These are phyloP conservation scores for Globisporangium heterothallicum DNA, from an alignment of 352 stramenopile species.

Conservation along the genomic window DNA sequence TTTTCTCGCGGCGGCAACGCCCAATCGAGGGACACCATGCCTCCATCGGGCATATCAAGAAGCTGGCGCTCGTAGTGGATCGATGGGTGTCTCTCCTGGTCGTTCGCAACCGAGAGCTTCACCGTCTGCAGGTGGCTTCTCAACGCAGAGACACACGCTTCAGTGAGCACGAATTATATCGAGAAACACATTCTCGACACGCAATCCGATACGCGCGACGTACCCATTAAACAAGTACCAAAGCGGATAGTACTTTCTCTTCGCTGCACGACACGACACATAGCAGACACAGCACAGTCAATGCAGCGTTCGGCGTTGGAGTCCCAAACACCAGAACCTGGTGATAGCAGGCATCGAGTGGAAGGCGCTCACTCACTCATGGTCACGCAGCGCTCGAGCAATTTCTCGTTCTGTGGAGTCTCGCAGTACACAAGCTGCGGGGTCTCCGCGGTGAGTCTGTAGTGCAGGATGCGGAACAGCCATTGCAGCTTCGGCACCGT, in stretches of 20 bases:
- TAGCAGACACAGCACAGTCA: neutral
- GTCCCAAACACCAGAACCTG: neutral
- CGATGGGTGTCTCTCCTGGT: slow-evolving; percentile 18
- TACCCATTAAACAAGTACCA: slow-evolving; percentile 59
- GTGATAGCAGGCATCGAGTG: no score
- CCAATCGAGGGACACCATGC: slow-evolving; percentile 69
- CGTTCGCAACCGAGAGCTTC: slow-evolving; percentile 34
- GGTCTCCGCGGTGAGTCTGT: slow-evolving; percentile 28
- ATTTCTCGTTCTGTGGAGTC: slow-evolving; percentile 25
- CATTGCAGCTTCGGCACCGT: neutral
- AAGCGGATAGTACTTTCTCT: slow-evolving; percentile 42
- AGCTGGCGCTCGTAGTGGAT: slow-evolving; percentile 54
- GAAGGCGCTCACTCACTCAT: slow-evolving; percentile 23
- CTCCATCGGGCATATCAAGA: slow-evolving; percentile 56
- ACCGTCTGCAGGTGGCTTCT: slow-evolving; percentile 49
- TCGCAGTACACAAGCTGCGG: slow-evolving; percentile 39
- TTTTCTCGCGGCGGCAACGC: slow-evolving; percentile 23
- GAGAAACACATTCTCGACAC: no score
- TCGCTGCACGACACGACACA: slow-evolving; percentile 14
- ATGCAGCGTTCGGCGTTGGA: neutral
- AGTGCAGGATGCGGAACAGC: slow-evolving; percentile 18
- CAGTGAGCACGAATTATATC: neutral
- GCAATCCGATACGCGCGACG: neutral
- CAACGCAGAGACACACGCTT: neutral
- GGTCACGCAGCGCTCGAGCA: slow-evolving; percentile 35